Conservation (phyloP, 441 rosid species). For the Flueggea neowawraea region DNA sequence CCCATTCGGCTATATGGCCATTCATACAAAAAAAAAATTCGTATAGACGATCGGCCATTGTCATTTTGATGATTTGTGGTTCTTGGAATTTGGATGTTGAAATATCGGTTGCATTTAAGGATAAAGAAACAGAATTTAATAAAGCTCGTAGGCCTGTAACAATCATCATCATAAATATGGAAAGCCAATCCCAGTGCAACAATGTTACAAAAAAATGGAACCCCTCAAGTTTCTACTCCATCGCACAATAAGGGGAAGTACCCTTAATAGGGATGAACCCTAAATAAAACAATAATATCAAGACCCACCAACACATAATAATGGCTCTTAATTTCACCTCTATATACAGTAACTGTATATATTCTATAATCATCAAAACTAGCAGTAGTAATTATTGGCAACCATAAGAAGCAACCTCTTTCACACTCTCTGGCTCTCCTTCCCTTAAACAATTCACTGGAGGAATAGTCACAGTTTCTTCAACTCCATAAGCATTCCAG, state of each 20-base stretch:
- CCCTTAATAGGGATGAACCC: not conserved
- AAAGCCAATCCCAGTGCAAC: no score
- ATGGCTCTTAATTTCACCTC: no score
- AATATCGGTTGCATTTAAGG: no score
- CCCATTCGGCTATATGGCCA: no score
- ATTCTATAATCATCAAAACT: not conserved
- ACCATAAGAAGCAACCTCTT: constrained; percentile 26
- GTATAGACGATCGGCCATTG: no score
- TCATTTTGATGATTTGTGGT: no score
- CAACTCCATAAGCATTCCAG: constrained; percentile 89
- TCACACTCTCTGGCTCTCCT: constrained; percentile 55
- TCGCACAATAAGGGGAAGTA: not conserved
- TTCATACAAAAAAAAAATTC: no score
- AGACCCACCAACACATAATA: constrained; percentile 5
- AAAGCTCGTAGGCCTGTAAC: no score
- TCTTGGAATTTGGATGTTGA: no score
- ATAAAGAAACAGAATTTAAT: no score
- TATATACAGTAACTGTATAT: not conserved
- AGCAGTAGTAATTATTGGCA: constrained; percentile 27
- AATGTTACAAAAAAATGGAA: not conserved
- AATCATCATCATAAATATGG: no score
- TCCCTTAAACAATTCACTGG: constrained; percentile 76
- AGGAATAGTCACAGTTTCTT: constrained; percentile 81
- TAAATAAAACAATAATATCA: not conserved
- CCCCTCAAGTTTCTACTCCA: not conserved